Evolutionary conservation across 2,329 filamentous ascomycete genomes (phyloP), one percentile per base, ranked within the genome.

Genomic region (Fusarium buharicum): DNA sequence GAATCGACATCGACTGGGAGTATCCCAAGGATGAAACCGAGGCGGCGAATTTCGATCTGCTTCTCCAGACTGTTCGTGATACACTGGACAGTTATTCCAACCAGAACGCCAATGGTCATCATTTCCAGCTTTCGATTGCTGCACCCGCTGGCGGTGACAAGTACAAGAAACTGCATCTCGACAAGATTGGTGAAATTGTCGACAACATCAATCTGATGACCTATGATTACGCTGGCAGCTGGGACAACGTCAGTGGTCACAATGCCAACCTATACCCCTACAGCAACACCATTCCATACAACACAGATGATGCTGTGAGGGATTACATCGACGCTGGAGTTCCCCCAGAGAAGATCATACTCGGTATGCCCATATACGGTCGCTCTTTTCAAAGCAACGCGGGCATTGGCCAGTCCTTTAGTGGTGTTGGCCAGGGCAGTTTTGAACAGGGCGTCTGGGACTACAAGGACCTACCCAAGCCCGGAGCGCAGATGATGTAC

Each of bases 201-300:
- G 62, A 65, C 28, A 41, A 55, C 24, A 56, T 65, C 11, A 63
- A 66, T 33, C 38, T 66, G 16, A 66, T 65, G 62, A 49, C 44
- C 16, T 65, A 65, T 22, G 62, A 65, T n/a, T 65, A 65, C 30
- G 36, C 53, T 18, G 62, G 62, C 16, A 39, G 24, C 27, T 52
- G 49, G 33, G 36, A 49, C 28, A 80, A 79, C 76, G 47, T 24
- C 22, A 66, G 62, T 14, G 62, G 57, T 9, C 62, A 65, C 17
- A 62, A 50, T 22, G 62, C 62, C 31, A 65, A 65, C 20, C 44
- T 65, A 14, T 65, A 4, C 89, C 85, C 85, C 8, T 62, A 62
- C 22, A 45, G 20, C 17, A n/a, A 40, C 20, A 28, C 31, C 30
- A 59, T 46, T 18, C 14, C 31, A 8, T 62, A 50, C 31, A 63